Conservation (phyloP, 257 asterid genomes). For the Solanum chilense region DNA sequence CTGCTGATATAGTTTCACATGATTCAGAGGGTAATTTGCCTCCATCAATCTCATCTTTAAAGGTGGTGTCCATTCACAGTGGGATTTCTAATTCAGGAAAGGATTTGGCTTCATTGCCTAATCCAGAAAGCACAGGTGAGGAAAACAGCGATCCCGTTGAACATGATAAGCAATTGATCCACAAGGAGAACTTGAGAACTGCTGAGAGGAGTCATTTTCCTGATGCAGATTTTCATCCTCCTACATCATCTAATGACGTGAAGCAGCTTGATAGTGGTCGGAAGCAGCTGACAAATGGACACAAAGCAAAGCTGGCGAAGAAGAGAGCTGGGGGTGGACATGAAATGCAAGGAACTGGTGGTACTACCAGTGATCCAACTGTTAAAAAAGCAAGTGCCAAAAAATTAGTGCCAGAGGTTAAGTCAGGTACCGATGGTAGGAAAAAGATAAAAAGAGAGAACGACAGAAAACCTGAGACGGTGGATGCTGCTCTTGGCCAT, state of each 20-base stretch:
- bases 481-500: constrained; percentile 20
- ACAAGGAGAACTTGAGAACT: background rate
- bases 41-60: constrained; percentile 16
- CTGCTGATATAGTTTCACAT: constrained; percentile 15
- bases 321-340: constrained; percentile 30
- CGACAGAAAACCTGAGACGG: constrained; percentile 25
- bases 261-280: constrained; percentile 17
- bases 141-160: background rate
- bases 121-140: constrained; percentile 22
- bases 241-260: background rate
- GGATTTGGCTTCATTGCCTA: constrained; percentile 19
- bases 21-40: constrained; percentile 19
- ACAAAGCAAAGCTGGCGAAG: constrained; percentile 24
- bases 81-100: constrained; percentile 11
- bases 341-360: constrained; percentile 14
- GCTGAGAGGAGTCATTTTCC: background rate
- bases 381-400: constrained; percentile 21
- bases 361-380: constrained; percentile 18
- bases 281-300: constrained; percentile 45
- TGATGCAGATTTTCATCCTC: background rate
- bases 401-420: constrained; percentile 25
- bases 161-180: constrained; percentile 1
- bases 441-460: constrained; percentile 26
- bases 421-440: constrained; percentile 16
- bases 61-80: constrained; percentile 17